These are phyloP conservation scores for Pittosporum tobira DNA, from an alignment of 129 eudicot species.

Conservation along the genomic window DNA sequence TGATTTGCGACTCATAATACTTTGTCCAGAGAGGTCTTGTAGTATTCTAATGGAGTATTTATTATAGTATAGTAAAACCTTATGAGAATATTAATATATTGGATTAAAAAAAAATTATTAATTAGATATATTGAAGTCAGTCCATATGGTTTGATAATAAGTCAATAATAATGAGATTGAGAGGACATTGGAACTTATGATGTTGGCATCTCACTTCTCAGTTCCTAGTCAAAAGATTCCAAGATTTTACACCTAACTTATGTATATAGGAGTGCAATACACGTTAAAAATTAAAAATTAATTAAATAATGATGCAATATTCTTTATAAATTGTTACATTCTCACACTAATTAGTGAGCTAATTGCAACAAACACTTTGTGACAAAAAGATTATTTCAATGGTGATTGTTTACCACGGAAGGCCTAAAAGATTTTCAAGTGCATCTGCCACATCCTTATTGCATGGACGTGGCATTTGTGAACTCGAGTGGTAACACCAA, in stretches of 20 bases:
- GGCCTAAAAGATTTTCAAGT: background rate
- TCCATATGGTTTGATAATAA: background rate
- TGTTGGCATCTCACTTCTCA: background rate
- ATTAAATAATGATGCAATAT: too few species aligned
- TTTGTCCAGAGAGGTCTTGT: too few species aligned
- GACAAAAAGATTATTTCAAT: background rate
- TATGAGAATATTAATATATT: too few species aligned
- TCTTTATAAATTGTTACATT: too few species aligned
- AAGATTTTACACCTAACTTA: background rate
- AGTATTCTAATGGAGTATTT: too few species aligned
- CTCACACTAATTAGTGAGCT: background rate
- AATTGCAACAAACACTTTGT: background rate
- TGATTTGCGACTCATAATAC: too few species aligned
- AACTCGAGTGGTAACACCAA: too few species aligned
- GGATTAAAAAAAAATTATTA: too few species aligned
- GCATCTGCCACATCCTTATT: too few species aligned
- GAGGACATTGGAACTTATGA: background rate
- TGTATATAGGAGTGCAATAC: background rate
- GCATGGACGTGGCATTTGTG: too few species aligned
- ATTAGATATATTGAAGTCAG: too few species aligned
- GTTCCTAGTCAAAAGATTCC: background rate
- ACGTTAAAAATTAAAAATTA: background rate
- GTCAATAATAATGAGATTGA: background rate
- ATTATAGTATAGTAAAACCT: too few species aligned
- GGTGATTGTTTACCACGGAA: background rate